Conservation (phyloP, 305 asterid genomes). For the Vinca major region DNA sequence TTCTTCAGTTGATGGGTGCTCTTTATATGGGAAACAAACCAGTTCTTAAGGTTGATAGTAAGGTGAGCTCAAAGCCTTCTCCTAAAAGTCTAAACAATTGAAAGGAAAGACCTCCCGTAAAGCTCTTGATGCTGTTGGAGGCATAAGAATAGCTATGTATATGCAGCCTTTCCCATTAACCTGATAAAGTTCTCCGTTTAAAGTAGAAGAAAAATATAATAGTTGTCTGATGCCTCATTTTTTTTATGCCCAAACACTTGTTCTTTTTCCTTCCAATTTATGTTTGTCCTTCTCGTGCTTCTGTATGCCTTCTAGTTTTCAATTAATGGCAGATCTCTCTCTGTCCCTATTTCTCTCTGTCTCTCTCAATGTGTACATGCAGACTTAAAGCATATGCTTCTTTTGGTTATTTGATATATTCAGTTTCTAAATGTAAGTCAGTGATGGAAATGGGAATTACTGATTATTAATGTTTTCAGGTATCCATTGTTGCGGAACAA, state of each 20-base stretch:
- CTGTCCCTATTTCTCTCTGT: neutral
- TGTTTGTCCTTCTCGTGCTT: neutral
- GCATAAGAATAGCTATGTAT: neutral
- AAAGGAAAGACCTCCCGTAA: neutral
- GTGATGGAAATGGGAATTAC: neutral
- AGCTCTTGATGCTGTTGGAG: no score
- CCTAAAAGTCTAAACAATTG: neutral
- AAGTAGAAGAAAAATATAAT: neutral
- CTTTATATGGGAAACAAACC: slow-evolving; percentile 99
- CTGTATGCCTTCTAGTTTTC: neutral
- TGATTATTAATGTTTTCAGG: slow-evolving; percentile 35
- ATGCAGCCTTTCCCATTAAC: neutral
- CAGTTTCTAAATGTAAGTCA: neutral
- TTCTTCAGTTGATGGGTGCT: slow-evolving; percentile 97
- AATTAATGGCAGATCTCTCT: neutral
- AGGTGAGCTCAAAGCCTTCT: slow-evolving; percentile 32
- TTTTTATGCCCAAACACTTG: neutral
- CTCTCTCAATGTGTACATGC: neutral
- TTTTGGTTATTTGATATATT: neutral
- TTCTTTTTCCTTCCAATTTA: neutral
- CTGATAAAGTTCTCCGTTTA: neutral
- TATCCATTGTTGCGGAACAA: slow-evolving; percentile 84
- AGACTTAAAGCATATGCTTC: neutral
- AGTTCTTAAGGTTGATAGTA: slow-evolving; percentile 89
- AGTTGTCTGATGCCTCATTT: neutral